These are phyloP conservation scores for Gyrodon lividus DNA, from an alignment of 768 basidiomycete genomes.

Conservation along the genomic window DNA sequence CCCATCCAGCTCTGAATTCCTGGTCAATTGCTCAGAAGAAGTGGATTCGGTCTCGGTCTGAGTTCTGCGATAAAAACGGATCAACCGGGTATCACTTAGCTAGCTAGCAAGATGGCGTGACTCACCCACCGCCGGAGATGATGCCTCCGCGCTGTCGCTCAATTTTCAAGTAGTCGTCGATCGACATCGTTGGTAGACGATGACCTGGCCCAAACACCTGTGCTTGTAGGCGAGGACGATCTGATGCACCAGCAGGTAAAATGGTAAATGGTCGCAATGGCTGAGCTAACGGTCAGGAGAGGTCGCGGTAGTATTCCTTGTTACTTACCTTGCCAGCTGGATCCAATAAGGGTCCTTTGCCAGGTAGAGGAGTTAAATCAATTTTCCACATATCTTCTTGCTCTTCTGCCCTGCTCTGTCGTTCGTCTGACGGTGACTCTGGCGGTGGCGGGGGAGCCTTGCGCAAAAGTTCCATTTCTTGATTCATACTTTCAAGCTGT, in stretches of 20 bases:
- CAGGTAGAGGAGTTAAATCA: constrained; percentile 52
- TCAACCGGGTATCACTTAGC: constrained; percentile 7
- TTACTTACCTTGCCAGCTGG: constrained; percentile 66
- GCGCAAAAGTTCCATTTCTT: constrained; percentile 70
- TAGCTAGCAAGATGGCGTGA: constrained; percentile 7
- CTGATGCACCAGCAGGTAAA: constrained; percentile 64
- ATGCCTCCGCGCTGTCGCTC: constrained; percentile 85
- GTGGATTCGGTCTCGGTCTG: constrained; percentile 68
- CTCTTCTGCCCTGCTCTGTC: constrained; percentile 38
- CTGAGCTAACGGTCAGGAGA: constrained; percentile 38
- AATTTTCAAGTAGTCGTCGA: constrained; percentile 91
- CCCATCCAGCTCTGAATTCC: constrained; percentile 86
- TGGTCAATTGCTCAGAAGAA: constrained; percentile 70
- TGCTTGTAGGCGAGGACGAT: constrained; percentile 70
- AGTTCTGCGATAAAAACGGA: constrained; percentile 41
- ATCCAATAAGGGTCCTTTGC: constrained; percentile 69
- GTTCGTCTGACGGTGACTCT: constrained; percentile 35
- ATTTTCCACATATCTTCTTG: constrained; percentile 71
- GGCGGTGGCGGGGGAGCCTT: constrained; percentile 46
- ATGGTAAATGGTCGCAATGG: constrained; percentile 92
- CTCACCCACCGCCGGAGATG: constrained; percentile 84
- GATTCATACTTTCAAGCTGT: constrained; percentile 63
- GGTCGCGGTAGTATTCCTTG: background rate
- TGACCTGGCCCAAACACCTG: constrained; percentile 86
- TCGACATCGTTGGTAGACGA: constrained; percentile 89